Conservation (phyloP, 495 filamentous ascomycete species). For the Penicillium cinerascens region DNA sequence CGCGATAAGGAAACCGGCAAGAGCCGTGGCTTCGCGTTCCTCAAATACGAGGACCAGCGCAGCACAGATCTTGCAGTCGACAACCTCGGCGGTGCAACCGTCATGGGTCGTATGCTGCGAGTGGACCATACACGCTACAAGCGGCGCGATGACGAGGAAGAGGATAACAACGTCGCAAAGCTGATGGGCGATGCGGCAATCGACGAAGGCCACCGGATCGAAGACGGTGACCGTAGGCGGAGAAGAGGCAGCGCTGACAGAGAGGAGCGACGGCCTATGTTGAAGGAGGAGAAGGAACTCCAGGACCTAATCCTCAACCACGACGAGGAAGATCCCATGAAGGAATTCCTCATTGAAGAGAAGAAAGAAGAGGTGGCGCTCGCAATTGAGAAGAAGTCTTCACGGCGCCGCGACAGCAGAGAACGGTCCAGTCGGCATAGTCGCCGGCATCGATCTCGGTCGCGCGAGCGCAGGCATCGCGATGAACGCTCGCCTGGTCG, state of each 20-base stretch:
- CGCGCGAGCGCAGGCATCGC: conserved; percentile 28
- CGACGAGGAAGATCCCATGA: conserved; percentile 98
- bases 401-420: conserved; percentile 33
- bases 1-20: conserved; percentile 96
- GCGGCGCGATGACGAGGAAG: conserved; percentile 78
- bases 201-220: conserved; percentile 28
- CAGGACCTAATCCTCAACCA: conserved; percentile 70
- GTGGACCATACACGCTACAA: conserved; percentile 95
- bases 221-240: conserved; percentile 41
- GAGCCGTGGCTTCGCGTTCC: conserved; percentile 86
- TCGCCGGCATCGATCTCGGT: conserved; percentile 43
- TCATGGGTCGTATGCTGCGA: conserved; percentile 74
- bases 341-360: conserved; percentile 78
- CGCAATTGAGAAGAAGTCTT: conserved; percentile 51
- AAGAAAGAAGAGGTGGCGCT: conserved; percentile 82
- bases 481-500: conserved; percentile 33
- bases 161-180: conserved; percentile 52
- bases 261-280: conserved; percentile 40
- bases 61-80: conserved; percentile 94
- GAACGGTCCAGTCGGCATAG: conserved; percentile 51
- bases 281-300: conserved; percentile 74
- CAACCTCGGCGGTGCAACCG: conserved; percentile 82
- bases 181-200: conserved; percentile 32
- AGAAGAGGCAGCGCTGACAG: conserved; percentile 29
- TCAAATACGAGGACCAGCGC: conserved; percentile 98